Conservation (phyloP, 805 yeast species). For the Cephaloascus fragrans region DNA sequence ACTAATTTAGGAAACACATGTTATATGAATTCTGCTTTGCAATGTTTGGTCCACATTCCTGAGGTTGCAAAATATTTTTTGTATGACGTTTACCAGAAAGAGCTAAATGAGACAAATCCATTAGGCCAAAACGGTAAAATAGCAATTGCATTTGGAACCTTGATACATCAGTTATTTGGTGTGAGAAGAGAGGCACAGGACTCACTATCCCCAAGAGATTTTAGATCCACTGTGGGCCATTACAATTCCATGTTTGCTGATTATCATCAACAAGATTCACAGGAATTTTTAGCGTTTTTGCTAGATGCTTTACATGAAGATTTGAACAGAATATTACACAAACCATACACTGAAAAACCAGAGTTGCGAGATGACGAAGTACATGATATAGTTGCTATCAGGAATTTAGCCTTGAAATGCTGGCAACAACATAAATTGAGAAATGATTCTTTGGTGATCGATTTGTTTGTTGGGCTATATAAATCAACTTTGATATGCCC, state of each 20-base stretch:
- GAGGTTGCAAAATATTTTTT: constrained; percentile 72
- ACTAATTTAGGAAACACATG: constrained; percentile 83
- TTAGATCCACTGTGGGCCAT: constrained; percentile 70
- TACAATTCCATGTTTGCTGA: constrained; percentile 73
- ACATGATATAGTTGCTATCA: constrained; percentile 40
- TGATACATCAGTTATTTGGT: constrained; percentile 53
- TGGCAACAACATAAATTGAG: constrained; percentile 75
- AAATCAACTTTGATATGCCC: constrained; percentile 90
- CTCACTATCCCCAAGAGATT: constrained; percentile 57
- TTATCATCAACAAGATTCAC: constrained; percentile 86
- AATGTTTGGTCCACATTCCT: constrained; percentile 80
- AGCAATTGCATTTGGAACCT: constrained; percentile 63
- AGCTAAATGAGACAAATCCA: constrained; percentile 70
- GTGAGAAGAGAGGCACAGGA: constrained; percentile 11
- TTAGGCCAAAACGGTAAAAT: constrained; percentile 79
- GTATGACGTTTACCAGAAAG: constrained; percentile 46
- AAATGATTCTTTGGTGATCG: constrained; percentile 78
- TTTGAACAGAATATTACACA: constrained; percentile 67
- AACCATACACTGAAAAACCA: constrained; percentile 87
- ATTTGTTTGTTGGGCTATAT: constrained; percentile 83
- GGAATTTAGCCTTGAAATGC: constrained; percentile 58
- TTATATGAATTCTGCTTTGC: constrained; percentile 91
- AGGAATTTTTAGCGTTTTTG: constrained; percentile 81
- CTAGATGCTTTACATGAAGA: constrained; percentile 91
- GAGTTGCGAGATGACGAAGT: constrained; percentile 59